phyloP scores from a whole-genome alignment of 1,284 basidiomycete species.

The Apiotrichum gracile region DNA sequence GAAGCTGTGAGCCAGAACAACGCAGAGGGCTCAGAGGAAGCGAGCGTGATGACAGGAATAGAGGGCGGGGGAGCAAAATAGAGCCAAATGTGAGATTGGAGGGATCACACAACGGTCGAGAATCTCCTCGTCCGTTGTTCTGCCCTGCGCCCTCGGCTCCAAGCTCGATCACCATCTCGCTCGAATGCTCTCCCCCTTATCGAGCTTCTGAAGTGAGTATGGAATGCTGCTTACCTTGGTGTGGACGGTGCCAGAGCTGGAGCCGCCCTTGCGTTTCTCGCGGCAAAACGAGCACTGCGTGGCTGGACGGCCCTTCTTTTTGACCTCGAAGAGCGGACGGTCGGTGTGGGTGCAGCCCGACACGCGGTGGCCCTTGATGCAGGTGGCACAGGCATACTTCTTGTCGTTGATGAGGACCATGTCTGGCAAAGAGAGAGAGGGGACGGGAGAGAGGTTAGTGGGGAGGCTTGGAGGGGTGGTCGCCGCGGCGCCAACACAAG shows the following conservation, averaged over 20 bases:
- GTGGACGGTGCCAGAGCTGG: slow-evolving; percentile 29
- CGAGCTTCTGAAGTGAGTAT: no score
- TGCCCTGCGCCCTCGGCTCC: background rate
- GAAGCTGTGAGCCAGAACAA: no score
- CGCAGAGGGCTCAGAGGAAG: background rate
- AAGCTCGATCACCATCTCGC: background rate
- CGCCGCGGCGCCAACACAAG: no score
- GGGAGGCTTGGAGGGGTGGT: background rate
- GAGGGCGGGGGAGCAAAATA: background rate
- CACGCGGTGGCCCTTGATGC: slow-evolving; percentile 76
- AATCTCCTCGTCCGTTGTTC: no score
- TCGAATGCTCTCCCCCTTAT: background rate
- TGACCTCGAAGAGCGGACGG: slow-evolving; percentile 69
- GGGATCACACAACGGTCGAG: no score
- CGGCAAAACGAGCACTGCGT: slow-evolving; percentile 72
- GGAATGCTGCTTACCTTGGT: slow-evolving; percentile 35
- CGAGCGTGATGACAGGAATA: background rate
- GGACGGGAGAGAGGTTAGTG: background rate
- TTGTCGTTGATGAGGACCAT: slow-evolving; percentile 69
- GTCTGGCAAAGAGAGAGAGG: background rate
- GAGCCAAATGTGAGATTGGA: no score
- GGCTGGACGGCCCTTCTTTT: slow-evolving; percentile 70
- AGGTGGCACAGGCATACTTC: slow-evolving; percentile 64
- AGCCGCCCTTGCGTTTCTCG: slow-evolving; percentile 60
- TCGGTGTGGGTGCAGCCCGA: slow-evolving; percentile 69